Base-by-base conservation (phyloP, 352 stramenopile genomes). In the Phytophthora chlamydospora region DNA sequence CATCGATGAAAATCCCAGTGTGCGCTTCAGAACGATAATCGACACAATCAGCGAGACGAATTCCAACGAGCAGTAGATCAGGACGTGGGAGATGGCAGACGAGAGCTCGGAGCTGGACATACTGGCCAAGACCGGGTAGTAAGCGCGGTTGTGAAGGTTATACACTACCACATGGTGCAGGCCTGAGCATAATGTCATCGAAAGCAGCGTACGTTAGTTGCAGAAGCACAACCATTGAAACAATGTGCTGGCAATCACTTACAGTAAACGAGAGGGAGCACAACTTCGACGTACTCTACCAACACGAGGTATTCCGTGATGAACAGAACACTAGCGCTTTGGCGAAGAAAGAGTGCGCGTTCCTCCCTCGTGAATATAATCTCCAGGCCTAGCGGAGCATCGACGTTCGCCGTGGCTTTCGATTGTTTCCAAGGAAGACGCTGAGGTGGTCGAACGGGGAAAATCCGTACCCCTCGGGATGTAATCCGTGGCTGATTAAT, bases 251-350 rank as follows among this genome's bases (percentile, higher is more conserved):
- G 43, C 14, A 48, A 34, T 4, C 6, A 36, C 6, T 35, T 54
- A 76, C 65, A 31, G 32, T 72, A 76, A 5, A 78, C 46, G 16
- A 63, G 19, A 10, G 72, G 58, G 14, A 81, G 49, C 14, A 68
- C 50, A 14, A 74, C 66, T 24, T 76, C 66, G 12, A 57, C 60
- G 31, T 73, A 75, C 46, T 77, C 72, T 13, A 54, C 45, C 17
- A 78, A 43, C n/a, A 76, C 40, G 31, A 75, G 35, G n/a, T 72
- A 78, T 52, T 81, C 69, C 7, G 51, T 62, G 13, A 69, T 66
- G 21, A 72, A 65, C 8, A 76, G 66, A 2, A 73, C 54, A 16
- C 45, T 46, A 4, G 67, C 41, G 16, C 40, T 68, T 33, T 68
- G 58, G 5, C 61, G 59, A 16, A 78, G 47, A 2, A 71, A 59